Base-by-base conservation (phyloP, 805 yeast species). In the Teunomyces cretensis region DNA sequence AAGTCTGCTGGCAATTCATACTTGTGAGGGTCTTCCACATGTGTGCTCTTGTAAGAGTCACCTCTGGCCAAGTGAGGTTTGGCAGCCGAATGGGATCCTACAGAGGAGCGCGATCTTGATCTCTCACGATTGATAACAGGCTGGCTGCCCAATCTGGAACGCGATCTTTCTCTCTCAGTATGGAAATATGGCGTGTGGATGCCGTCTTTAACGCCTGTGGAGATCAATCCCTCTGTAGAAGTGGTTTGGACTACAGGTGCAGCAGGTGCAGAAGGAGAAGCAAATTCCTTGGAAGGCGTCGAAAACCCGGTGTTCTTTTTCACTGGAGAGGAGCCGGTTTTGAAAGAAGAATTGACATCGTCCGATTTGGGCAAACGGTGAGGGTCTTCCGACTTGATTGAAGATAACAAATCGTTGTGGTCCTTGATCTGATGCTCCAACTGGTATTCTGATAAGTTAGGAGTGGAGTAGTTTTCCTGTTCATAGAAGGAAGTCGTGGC, bases 1-100 rank as follows among this genome's bases (percentile, higher is more conserved):
- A 72, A 60, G 39, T 61, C 72, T 1, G 76, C 67, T 15, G 76
- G 76, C 39, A 72, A 63, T 47, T 72, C 72, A 47, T 70, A 73
- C 44, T 65, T 67, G 13, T 68, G 56, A 24, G 75, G 79, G 41
- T 74, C 73, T 39, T 74, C 76, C 12, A 64, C 62, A 40, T 74
- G 70, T 9, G 81, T 79, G 54, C 78, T 76, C 54, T 83, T 86
- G 58, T 85, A 85, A 1, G 90, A 81, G 51, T 84, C 91, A 30
- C 92, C 94, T 49, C 86, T 73, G 2, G 92, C 91, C 55, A 86
- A 70, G 63, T 84, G 88, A 1, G 90, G 89, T 45, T 59, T 51
- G 3, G 54, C 49, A 2, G 55, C 31, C 6, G 61, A 47, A 17
- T 52, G 33, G 9, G 70, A 60, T 31, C 67, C 51, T 2, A 62